phyloP scores from a whole-genome alignment of 1,139 yeast genomes.

The Sugiyamaella japonica region DNA sequence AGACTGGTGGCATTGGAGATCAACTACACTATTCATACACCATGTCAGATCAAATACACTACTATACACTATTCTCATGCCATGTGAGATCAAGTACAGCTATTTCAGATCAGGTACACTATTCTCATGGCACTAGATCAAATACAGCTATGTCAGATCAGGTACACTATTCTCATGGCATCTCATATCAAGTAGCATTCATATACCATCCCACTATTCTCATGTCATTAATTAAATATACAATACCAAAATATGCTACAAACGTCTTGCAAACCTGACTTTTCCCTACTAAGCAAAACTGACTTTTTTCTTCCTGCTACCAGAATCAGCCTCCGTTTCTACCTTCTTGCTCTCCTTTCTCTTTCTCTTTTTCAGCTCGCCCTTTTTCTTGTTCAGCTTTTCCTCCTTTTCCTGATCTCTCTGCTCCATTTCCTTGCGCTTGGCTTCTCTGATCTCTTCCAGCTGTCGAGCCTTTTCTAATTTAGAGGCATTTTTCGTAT shows the following conservation, averaged over 20 bases:
- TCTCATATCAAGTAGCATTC: too few relatives aligned
- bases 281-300: slow-evolving; percentile 29
- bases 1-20: too few relatives aligned
- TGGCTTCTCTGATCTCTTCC: slow-evolving; percentile 85
- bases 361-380: slow-evolving; percentile 63
- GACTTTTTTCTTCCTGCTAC: slow-evolving; percentile 26
- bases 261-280: too few relatives aligned
- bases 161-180: background rate
- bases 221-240: slow-evolving; percentile 7
- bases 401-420: slow-evolving; percentile 70
- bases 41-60: too few relatives aligned
- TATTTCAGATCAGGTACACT: too few relatives aligned
- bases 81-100: too few relatives aligned
- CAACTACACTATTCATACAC: too few relatives aligned
- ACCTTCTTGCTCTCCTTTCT: slow-evolving; percentile 21
- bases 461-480: slow-evolving; percentile 84
- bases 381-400: slow-evolving; percentile 74
- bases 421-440: slow-evolving; percentile 81
- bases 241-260: too few relatives aligned
- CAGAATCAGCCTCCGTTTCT: slow-evolving; percentile 18
- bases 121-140: background rate
- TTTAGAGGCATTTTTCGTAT: slow-evolving; percentile 82
- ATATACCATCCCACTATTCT: background rate
- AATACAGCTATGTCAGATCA: too few relatives aligned
- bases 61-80: too few relatives aligned